Evolutionary conservation across 768 basidiomycete genomes (phyloP).

Genomic region (Roridomyces roridus): DNA sequence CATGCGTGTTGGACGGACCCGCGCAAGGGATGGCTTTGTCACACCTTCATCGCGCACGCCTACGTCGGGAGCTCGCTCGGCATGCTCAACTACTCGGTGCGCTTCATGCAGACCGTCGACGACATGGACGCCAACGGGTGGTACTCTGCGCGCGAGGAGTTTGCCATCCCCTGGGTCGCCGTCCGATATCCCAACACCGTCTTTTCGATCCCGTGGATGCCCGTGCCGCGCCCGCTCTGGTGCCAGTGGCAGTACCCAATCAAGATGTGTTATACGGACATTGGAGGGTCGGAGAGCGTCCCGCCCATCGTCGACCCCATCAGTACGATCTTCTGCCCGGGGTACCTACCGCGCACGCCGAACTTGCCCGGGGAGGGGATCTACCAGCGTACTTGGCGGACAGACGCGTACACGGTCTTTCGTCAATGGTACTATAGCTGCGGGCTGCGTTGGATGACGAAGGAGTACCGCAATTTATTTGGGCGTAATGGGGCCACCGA

Average conservation of each 20-base stretch:
- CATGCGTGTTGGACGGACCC: conserved; percentile 15
- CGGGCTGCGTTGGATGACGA: conserved; percentile 14
- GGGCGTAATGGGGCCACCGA: conserved; percentile 7
- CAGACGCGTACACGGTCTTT: conserved; percentile 8
- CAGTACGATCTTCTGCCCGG: conserved; percentile 13
- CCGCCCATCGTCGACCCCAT: conserved; percentile 17
- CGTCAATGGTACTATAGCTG: conserved; percentile 11
- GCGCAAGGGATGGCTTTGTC: conserved; percentile 8
- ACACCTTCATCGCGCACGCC: conserved; percentile 17
- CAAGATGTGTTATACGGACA: conserved; percentile 12
- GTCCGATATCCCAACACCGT: conserved; percentile 15
- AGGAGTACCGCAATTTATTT: conserved; percentile 8
- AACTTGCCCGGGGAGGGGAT: conserved; percentile 6
- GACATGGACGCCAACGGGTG: conserved; percentile 13
- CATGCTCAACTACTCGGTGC: conserved; percentile 16
- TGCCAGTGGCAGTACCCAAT: conserved; percentile 20
- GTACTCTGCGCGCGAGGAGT: conserved; percentile 17
- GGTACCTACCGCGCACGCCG: conserved; percentile 9
- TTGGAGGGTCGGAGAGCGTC: conserved; percentile 10
- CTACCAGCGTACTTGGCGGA: conserved; percentile 7
- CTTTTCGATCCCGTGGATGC: conserved; percentile 14
- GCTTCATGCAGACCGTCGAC: conserved; percentile 18
- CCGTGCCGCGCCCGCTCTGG: conserved; percentile 13
- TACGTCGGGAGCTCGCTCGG: conserved; percentile 12
- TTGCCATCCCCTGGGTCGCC: conserved; percentile 17